Conservation (phyloP, 768 basidiomycete species). For the Agrocybe praecox region DNA sequence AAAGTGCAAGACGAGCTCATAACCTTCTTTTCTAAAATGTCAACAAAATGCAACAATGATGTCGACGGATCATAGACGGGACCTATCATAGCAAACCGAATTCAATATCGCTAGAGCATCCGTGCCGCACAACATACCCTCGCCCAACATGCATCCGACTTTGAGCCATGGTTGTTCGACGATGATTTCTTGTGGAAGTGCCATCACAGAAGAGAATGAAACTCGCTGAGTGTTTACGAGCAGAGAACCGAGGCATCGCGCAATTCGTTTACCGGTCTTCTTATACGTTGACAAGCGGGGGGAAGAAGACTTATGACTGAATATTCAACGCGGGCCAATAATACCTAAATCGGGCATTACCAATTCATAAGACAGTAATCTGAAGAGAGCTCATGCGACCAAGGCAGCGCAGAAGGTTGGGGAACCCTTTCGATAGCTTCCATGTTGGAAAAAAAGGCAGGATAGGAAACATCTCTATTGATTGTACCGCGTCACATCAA, state of each 20-base stretch:
- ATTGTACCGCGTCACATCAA: conserved; percentile 26
- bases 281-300: conserved; percentile 24
- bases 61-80: conserved; percentile 63
- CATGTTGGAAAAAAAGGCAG: conserved; percentile 17
- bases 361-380: conserved; percentile 11
- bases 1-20: conserved; percentile 1
- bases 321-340: conserved; percentile 22
- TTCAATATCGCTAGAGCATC: neutral
- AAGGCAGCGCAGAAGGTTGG: conserved; percentile 18
- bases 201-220: neutral
- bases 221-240: conserved; percentile 1
- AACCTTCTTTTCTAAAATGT: conserved; percentile 60
- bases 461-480: conserved; percentile 25
- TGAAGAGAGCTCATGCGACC: conserved; percentile 14
- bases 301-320: conserved; percentile 19
- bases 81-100: conserved; percentile 33
- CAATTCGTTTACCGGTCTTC: conserved; percentile 9
- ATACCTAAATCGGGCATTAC: conserved; percentile 28
- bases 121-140: conserved; percentile 44
- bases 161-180: conserved; percentile 50
- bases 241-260: conserved; percentile 9
- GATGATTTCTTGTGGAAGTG: conserved; percentile 31
- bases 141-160: conserved; percentile 59
- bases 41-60: conserved; percentile 65
- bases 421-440: conserved; percentile 17